These are phyloP conservation scores for Geotrichum fermentans DNA, from an alignment of 1,139 yeast species.

Conservation along the genomic window DNA sequence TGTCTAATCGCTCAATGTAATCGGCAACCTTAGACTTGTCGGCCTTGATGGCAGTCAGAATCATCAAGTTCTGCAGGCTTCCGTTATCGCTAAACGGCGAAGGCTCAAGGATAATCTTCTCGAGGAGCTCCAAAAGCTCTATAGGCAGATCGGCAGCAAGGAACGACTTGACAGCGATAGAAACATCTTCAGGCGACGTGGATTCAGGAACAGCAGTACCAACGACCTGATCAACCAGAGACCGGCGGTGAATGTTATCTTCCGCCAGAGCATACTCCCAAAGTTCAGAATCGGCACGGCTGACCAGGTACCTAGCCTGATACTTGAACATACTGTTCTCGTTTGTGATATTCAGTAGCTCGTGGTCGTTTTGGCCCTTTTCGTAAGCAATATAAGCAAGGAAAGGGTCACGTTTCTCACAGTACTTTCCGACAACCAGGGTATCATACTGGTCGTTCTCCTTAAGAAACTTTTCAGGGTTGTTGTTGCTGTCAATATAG, in stretches of 20 bases:
- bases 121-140: constrained; percentile 85
- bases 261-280: constrained; percentile 76
- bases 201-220: constrained; percentile 96
- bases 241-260: constrained; percentile 83
- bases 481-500: constrained; percentile 93
- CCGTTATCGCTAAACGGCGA: constrained; percentile 95
- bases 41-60: constrained; percentile 92
- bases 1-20: constrained; percentile 84
- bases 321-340: constrained; percentile 97
- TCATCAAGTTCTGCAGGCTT: constrained; percentile 85
- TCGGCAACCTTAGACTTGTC: constrained; percentile 79
- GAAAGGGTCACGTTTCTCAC: constrained; percentile 98
- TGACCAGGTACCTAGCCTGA: constrained; percentile 90
- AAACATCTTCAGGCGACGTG: constrained; percentile 91
- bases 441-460: constrained; percentile 90
- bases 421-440: constrained; percentile 90
- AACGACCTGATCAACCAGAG: constrained; percentile 85
- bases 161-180: constrained; percentile 92
- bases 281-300: constrained; percentile 73
- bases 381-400: constrained; percentile 95
- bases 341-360: constrained; percentile 83
- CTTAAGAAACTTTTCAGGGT: constrained; percentile 92
- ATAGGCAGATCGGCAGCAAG: constrained; percentile 92
- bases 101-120: constrained; percentile 93
- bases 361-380: constrained; percentile 88